phyloP scores from a whole-genome alignment of 495 filamentous ascomycete genomes.

The Trichoderma virens region DNA sequence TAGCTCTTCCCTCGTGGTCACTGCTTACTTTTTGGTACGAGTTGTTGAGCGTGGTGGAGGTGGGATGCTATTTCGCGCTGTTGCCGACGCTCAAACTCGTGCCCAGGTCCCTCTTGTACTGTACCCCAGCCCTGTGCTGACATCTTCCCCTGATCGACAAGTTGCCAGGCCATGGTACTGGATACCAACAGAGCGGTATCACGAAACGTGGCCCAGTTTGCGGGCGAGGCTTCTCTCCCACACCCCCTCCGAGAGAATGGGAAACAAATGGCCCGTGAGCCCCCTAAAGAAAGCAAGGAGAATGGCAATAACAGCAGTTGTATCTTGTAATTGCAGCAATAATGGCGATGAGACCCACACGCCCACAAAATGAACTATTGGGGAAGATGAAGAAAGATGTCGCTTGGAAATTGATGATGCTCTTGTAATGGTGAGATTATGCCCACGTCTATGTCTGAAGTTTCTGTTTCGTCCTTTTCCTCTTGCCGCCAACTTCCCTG shows the following conservation, averaged over 20 bases:
- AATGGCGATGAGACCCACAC: too few relatives aligned
- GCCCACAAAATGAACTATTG: neutral
- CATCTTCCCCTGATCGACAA: neutral
- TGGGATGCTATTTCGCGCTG: too few relatives aligned
- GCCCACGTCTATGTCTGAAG: constrained; percentile 20
- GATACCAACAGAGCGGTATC: too few relatives aligned
- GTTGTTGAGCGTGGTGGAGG: too few relatives aligned
- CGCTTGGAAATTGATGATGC: neutral
- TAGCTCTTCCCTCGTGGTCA: neutral
- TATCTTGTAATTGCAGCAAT: neutral
- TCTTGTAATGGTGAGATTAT: neutral
- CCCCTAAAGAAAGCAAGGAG: neutral
- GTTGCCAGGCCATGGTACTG: too few relatives aligned
- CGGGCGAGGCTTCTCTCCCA: neutral
- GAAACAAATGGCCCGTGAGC: neutral
- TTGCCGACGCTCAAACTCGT: neutral
- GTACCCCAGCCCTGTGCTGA: neutral
- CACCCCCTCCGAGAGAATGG: neutral
- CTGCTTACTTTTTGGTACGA: too few relatives aligned
- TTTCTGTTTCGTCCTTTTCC: constrained; percentile 55
- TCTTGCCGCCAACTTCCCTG: constrained; percentile 72
- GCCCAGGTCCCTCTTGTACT: too few relatives aligned
- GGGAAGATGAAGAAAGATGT: neutral
- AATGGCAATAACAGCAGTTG: neutral
- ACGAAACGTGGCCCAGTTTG: neutral